Percentiles rank a stretch among this genome's conserved stretches.
Evolutionary conservation across 805 yeast species (phyloP).

Genomic region (Millerozyma acaciae): DNA sequence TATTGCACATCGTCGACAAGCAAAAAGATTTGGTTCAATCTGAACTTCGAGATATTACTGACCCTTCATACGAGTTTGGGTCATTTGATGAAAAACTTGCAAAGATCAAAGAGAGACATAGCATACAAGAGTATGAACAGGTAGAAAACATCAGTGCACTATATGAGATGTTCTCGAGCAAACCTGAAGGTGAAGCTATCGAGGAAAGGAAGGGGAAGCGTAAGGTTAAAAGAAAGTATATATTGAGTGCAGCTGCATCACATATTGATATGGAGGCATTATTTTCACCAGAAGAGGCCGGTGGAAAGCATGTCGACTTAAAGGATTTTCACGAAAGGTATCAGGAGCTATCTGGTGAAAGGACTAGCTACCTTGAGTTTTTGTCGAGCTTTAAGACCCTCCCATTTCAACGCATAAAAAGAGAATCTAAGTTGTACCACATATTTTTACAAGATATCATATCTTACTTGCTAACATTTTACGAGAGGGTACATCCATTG

Average conservation of each 20-base stretch:
- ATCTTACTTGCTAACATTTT: slow-evolving; percentile 48
- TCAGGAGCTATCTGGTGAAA: slow-evolving; percentile 38
- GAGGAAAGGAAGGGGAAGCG: slow-evolving; percentile 14
- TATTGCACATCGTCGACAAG: slow-evolving; percentile 7
- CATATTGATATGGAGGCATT: slow-evolving; percentile 45
- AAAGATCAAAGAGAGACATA: slow-evolving; percentile 5
- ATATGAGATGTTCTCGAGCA: slow-evolving; percentile 24
- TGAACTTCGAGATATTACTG: slow-evolving; percentile 12
- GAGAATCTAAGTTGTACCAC: slow-evolving; percentile 30
- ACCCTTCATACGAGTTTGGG: slow-evolving; percentile 10
- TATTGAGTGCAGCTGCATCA: slow-evolving; percentile 49
- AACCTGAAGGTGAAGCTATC: slow-evolving; percentile 15
- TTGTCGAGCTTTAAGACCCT: slow-evolving; percentile 43
- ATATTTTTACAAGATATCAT: slow-evolving; percentile 45
- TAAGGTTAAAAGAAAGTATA: slow-evolving; percentile 29
- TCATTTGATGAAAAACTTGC: slow-evolving; percentile 12
- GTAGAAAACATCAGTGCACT: slow-evolving; percentile 11
- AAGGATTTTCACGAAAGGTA: slow-evolving; percentile 48
- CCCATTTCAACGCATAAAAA: slow-evolving; percentile 17
- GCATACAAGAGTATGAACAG: slow-evolving; percentile 5
- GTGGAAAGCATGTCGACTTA: slow-evolving; percentile 65
- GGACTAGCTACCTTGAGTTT: slow-evolving; percentile 47
- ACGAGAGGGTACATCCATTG: slow-evolving; percentile 48
- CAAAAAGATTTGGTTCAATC: slow-evolving; percentile 6
- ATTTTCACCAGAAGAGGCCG: slow-evolving; percentile 58